Conservation (phyloP, 495 filamentous ascomycete species). For the Darksidea phi region DNA sequence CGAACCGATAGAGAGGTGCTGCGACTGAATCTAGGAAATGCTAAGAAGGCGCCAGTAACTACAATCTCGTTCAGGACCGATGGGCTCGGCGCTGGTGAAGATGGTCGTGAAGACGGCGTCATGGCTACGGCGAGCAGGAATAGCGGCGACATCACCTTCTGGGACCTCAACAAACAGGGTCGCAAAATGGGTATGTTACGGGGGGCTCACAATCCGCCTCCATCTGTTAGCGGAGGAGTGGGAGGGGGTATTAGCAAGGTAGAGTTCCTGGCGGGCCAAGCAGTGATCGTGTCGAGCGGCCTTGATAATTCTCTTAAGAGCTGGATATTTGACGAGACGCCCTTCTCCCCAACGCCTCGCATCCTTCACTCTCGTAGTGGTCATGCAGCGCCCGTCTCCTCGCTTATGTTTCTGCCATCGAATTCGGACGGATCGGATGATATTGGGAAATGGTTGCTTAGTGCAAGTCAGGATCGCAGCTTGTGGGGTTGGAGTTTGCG, state of each 20-base stretch:
- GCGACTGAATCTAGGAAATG: slow-evolving; percentile 58
- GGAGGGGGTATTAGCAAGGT: slow-evolving; percentile 66
- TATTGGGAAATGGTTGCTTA: slow-evolving; percentile 90
- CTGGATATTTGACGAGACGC: slow-evolving; percentile 90
- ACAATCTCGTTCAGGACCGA: slow-evolving; percentile 91
- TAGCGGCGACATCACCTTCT: slow-evolving; percentile 86
- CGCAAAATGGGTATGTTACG: slow-evolving; percentile 77
- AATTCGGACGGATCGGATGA: slow-evolving; percentile 86
- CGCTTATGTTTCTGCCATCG: slow-evolving; percentile 76
- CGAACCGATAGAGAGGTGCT: slow-evolving; percentile 69
- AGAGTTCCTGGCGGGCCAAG: slow-evolving; percentile 90
- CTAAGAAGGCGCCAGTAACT: slow-evolving; percentile 58
- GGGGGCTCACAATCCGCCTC: slow-evolving; percentile 76
- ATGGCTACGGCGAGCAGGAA: slow-evolving; percentile 76
- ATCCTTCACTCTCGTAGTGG: slow-evolving; percentile 81
- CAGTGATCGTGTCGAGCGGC: slow-evolving; percentile 83
- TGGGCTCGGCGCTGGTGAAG: slow-evolving; percentile 82
- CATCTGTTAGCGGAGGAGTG: slow-evolving; percentile 55
- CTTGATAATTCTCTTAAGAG: slow-evolving; percentile 90
- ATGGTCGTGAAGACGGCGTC: slow-evolving; percentile 74
- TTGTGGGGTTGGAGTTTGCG: slow-evolving; percentile 94
- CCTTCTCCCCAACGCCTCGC: slow-evolving; percentile 78
- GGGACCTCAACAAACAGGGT: slow-evolving; percentile 89
- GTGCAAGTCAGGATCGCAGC: slow-evolving; percentile 80
- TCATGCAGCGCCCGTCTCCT: slow-evolving; percentile 80